A percentile compares a stretch with the other conserved stretches of the same genome.
These are phyloP conservation scores for Wickerhamiella slavikovae DNA, from an alignment of 805 yeast species.

Conservation along the genomic window DNA sequence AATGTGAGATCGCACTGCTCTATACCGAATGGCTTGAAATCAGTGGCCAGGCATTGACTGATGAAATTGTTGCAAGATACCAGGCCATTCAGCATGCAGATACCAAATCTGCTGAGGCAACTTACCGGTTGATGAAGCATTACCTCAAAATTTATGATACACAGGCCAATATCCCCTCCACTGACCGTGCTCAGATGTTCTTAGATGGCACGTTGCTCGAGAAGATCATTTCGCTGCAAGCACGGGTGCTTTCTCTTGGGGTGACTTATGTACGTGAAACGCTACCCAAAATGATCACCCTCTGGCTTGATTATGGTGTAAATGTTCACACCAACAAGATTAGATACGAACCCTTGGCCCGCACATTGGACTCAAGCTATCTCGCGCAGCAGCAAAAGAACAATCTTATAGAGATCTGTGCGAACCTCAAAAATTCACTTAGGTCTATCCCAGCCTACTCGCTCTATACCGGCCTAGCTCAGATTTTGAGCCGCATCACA, in stretches of 20 bases:
- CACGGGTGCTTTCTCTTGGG: conserved; percentile 40
- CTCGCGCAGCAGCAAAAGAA: neutral
- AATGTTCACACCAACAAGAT: conserved; percentile 1
- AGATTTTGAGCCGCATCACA: conserved; percentile 56
- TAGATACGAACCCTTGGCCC: neutral
- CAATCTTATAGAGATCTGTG: neutral
- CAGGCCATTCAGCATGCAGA: conserved; percentile 33
- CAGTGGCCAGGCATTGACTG: conserved; percentile 66
- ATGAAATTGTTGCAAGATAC: conserved; percentile 52
- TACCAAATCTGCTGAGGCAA: conserved; percentile 53
- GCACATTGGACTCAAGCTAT: neutral
- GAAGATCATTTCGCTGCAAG: conserved; percentile 33
- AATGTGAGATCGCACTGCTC: conserved; percentile 47
- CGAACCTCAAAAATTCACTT: conserved; percentile 18
- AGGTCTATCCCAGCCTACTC: conserved; percentile 29
- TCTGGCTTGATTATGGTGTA: conserved; percentile 60
- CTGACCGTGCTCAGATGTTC: conserved; percentile 9
- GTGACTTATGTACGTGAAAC: conserved; percentile 24
- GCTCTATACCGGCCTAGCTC: conserved; percentile 78
- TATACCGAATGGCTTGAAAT: conserved; percentile 78
- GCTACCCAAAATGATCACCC: conserved; percentile 26
- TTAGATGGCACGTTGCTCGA: conserved; percentile 27
- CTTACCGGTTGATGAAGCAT: conserved; percentile 61
- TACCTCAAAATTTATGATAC: conserved; percentile 60
- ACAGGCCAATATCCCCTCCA: conserved; percentile 23